Base-by-base conservation (phyloP, 2,329 filamentous ascomycete genomes). In the Fusarium neocosmosporiellum region DNA sequence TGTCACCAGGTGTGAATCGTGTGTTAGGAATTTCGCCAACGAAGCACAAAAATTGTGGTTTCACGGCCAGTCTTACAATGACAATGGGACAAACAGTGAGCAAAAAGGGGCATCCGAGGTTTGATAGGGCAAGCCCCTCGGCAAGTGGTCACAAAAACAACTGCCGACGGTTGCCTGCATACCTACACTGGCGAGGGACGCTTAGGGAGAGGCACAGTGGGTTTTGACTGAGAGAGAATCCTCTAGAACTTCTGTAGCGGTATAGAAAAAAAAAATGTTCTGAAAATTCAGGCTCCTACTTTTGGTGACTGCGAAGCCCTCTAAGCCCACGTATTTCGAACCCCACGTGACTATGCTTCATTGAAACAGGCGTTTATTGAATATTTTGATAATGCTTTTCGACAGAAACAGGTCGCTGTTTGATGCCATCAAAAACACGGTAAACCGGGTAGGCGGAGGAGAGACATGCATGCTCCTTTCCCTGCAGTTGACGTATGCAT, bases 131-230 rank as follows among this genome's bases (percentile, higher is more conserved):
- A 29, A 27, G 7, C 22, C n/a, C 22, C 31, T 60, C 31, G 22
- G 29, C 29, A 50, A 34, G 34, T 7, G 39, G 20, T 13, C 27
- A 31, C 46, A 53, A 53, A 53, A 53, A 6, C 27, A 53, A 55
- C 31, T 55, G 20, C 50, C 50, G 22, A 13, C 54, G 60, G 48
- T 6, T 33, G n/a, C 41, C 5, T 54, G 65, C 54, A 65, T 69
- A 46, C 10, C 31, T 27, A 29, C 22, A 9, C 22, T 59, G 53
- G 34, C 20, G 18, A n/a, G 31, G 14, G n/a, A 33, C 50, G 10
- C 18, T 11, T 14, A 33, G 29, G 24, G 14, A 14, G 1, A 1
- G 11, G 11, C 5, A 6, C 11, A 37, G 50, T 46, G 54, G 39
- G 10, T 10, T 27, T 43, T 0, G 1, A 29, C 14, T 11, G n/a